Evolutionary conservation across 179 eudicot species (phyloP).

Genomic region (Vitellaria paradoxa): DNA sequence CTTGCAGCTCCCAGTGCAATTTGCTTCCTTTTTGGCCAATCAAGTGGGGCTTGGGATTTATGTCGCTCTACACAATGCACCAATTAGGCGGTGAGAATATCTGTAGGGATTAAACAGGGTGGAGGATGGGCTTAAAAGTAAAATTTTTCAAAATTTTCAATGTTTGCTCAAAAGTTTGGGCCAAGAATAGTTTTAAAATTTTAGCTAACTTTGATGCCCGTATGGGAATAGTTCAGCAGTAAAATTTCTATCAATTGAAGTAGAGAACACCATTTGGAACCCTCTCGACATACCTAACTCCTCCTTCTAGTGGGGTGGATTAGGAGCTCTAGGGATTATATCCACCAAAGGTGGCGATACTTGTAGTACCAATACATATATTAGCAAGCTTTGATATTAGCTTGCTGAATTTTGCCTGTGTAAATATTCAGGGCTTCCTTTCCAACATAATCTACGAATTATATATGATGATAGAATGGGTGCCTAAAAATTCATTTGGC

Average conservation of each 20-base stretch:
- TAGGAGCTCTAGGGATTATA: too few relatives aligned
- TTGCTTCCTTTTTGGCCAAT: slow-evolving; percentile 75
- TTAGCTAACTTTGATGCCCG: not conserved
- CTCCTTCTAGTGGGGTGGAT: too few relatives aligned
- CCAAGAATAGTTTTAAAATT: not conserved
- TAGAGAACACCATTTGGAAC: too few relatives aligned
- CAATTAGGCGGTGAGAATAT: slow-evolving; percentile 9
- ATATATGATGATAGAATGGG: not conserved
- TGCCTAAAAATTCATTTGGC: not conserved
- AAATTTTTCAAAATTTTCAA: not conserved
- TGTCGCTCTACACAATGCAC: slow-evolving; percentile 48
- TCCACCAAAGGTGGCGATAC: too few relatives aligned
- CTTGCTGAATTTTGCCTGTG: not conserved
- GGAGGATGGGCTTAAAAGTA: not conserved
- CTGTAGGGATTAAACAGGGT: not conserved
- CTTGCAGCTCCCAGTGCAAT: slow-evolving; percentile 86
- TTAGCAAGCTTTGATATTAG: not conserved
- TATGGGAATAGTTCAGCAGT: not conserved
- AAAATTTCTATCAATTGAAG: too few relatives aligned
- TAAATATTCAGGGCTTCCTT: not conserved
- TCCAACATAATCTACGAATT: not conserved
- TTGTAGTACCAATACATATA: too few relatives aligned
- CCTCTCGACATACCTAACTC: too few relatives aligned
- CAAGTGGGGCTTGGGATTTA: slow-evolving; percentile 67
- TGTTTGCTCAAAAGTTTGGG: not conserved